phyloP scores from a whole-genome alignment of 2,329 filamentous ascomycete species.

The Aplosporella prunicola region DNA sequence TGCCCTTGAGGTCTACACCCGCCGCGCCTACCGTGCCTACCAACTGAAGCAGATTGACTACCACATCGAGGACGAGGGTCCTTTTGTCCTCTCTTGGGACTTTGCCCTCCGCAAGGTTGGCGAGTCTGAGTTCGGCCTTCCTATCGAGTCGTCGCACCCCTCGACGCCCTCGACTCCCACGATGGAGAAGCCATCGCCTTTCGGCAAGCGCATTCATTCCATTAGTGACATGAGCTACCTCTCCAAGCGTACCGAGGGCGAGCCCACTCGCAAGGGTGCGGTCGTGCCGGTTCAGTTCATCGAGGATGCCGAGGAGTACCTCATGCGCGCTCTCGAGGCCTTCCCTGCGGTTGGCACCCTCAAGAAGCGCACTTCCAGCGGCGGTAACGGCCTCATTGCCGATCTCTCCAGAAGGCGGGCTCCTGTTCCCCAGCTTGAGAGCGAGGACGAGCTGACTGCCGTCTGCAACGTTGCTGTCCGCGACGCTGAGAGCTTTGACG shows the following conservation, averaged over 20 bases:
- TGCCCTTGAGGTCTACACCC: slow-evolving; percentile 90
- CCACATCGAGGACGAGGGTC: slow-evolving; percentile 63
- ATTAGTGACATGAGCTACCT: slow-evolving; percentile 96
- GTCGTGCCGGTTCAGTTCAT: slow-evolving; percentile 89
- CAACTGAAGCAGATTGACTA: slow-evolving; percentile 84
- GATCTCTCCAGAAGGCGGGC: slow-evolving; percentile 65
- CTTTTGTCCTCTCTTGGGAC: slow-evolving; percentile 85
- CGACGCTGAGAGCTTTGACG: slow-evolving; percentile 74
- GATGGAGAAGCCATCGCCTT: slow-evolving; percentile 45
- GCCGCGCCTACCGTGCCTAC: slow-evolving; percentile 94
- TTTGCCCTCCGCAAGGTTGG: slow-evolving; percentile 91
- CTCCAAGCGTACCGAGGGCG: slow-evolving; percentile 56
- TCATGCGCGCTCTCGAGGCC: slow-evolving; percentile 74
- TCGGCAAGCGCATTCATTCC: slow-evolving; percentile 70
- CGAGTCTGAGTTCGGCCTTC: slow-evolving; percentile 78
- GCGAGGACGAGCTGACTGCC: slow-evolving; percentile 70
- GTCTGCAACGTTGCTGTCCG: slow-evolving; percentile 89
- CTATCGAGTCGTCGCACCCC: slow-evolving; percentile 67
- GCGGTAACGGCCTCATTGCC: slow-evolving; percentile 51
- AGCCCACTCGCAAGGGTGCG: slow-evolving; percentile 82
- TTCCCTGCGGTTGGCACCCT: slow-evolving; percentile 54
- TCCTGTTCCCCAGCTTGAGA: slow-evolving; percentile 45
- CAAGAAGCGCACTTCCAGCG: slow-evolving; percentile 46
- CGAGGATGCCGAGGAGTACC: slow-evolving; percentile 76
- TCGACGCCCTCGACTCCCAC: slow-evolving; percentile 63